Evolutionary conservation across 2,329 filamentous ascomycete genomes (phyloP).

Genomic region (Paradendryphiella salina): DNA sequence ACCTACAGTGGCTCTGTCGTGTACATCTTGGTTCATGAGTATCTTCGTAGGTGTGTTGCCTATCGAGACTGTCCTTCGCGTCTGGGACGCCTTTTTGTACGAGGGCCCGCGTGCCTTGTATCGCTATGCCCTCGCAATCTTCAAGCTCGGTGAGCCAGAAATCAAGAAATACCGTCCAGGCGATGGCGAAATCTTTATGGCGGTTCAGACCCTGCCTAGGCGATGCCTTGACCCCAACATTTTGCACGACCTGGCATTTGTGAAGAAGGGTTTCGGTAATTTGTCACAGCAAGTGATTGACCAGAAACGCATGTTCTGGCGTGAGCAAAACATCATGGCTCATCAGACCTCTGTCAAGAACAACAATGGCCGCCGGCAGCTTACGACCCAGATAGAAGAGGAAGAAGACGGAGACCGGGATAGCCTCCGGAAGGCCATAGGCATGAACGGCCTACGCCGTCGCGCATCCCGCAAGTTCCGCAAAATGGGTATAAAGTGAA

Average conservation of each 20-base stretch:
- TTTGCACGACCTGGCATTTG: slow-evolving; percentile 81
- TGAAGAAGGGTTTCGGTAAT: slow-evolving; percentile 76
- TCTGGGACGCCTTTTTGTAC: slow-evolving; percentile 96
- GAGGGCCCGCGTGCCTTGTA: slow-evolving; percentile 94
- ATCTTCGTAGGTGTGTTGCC: slow-evolving; percentile 92
- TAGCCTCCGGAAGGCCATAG: slow-evolving; percentile 25
- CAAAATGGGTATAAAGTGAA: slow-evolving; percentile 23
- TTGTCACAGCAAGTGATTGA: slow-evolving; percentile 83
- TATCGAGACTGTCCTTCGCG: slow-evolving; percentile 85
- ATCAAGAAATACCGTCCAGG: slow-evolving; percentile 74
- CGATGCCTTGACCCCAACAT: slow-evolving; percentile 78
- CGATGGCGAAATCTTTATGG: slow-evolving; percentile 93
- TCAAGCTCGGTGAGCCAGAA: slow-evolving; percentile 82
- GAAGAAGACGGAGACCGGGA: slow-evolving; percentile 27
- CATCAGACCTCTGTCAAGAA: slow-evolving; percentile 29
- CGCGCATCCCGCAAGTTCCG: slow-evolving; percentile 32
- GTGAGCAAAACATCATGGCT: slow-evolving; percentile 37
- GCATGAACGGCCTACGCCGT: slow-evolving; percentile 27
- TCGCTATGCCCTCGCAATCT: slow-evolving; percentile 85
- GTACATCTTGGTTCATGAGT: slow-evolving; percentile 98
- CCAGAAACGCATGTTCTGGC: slow-evolving; percentile 59
- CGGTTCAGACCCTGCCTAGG: slow-evolving; percentile 85
- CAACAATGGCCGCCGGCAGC: slow-evolving; percentile 12
- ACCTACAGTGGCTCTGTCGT: slow-evolving; percentile 87
- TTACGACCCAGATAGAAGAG: slow-evolving; percentile 13